phyloP scores from a whole-genome alignment of 2,329 filamentous ascomycete species.

The Lachnellula hyalina region DNA sequence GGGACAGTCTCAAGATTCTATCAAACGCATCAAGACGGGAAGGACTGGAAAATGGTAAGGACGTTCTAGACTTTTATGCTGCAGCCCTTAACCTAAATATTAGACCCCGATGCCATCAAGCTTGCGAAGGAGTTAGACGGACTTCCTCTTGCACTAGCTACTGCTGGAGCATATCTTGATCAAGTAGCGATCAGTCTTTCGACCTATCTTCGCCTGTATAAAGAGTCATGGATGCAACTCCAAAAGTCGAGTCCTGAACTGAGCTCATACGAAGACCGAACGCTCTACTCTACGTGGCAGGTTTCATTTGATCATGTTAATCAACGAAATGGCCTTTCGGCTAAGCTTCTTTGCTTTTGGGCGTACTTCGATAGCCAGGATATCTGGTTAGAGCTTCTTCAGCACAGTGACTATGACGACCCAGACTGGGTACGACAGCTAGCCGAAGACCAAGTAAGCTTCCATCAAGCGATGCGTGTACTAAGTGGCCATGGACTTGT shows the following conservation, averaged over 20 bases:
- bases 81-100: constrained; percentile 1
- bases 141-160: constrained; percentile 41
- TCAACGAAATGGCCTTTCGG: constrained; percentile 22
- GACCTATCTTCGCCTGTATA: constrained; percentile 37
- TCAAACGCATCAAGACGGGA: constrained; percentile 8
- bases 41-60: constrained; percentile 3
- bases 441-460: constrained; percentile 18
- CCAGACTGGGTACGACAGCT: constrained; percentile 21
- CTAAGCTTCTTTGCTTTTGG: constrained; percentile 36
- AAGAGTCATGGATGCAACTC: constrained; percentile 35
- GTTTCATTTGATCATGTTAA: constrained; percentile 36
- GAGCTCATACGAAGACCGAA: constrained; percentile 35
- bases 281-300: constrained; percentile 36
- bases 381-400: constrained; percentile 41
- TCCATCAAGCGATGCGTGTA: constrained; percentile 28
- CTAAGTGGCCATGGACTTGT: constrained; percentile 28
- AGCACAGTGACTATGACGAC: constrained; percentile 13
- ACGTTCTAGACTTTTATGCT: neutral
- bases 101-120: constrained; percentile 10
- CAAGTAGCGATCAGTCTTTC: constrained; percentile 37
- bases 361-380: constrained; percentile 41
- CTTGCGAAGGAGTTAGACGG: constrained; percentile 34
- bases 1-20: constrained; percentile 12
- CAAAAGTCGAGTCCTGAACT: constrained; percentile 30
- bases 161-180: constrained; percentile 41